phyloP scores from a whole-genome alignment of 495 filamentous ascomycete species.

The Aspergillus campestris region DNA sequence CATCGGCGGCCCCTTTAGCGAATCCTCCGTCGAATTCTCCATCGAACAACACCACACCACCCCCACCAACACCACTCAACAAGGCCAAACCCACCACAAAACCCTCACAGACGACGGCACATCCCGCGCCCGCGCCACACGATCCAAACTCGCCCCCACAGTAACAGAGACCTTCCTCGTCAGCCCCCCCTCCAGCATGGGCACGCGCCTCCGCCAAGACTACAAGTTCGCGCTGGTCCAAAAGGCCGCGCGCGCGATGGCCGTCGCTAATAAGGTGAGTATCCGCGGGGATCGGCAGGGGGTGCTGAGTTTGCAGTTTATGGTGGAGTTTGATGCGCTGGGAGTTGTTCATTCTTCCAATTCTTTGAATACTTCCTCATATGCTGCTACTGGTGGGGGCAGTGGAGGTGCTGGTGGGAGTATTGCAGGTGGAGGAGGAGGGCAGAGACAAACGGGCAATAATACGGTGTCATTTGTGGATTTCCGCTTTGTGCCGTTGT shows the following conservation, averaged over 20 bases:
- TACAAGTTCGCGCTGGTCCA: constrained; percentile 84
- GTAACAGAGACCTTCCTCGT: constrained; percentile 44
- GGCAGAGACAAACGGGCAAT: no score
- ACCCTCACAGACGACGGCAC: constrained; percentile 32
- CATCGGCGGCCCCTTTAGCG: constrained; percentile 66
- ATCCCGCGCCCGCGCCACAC: constrained; percentile 32
- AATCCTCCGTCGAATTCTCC: constrained; percentile 75
- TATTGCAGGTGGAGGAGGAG: constrained; percentile 5
- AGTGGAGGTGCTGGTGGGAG: no score
- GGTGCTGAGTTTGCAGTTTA: constrained; percentile 90
- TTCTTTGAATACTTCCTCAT: constrained; percentile 11
- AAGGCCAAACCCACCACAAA: constrained; percentile 18
- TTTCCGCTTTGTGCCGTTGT: constrained; percentile 66
- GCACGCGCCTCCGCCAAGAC: constrained; percentile 29
- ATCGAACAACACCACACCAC: constrained; percentile 48
- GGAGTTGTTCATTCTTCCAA: constrained; percentile 5
- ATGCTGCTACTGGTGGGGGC: constrained; percentile 9
- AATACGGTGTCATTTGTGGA: constrained; percentile 60
- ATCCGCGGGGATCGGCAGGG: constrained; percentile 79
- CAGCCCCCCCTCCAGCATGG: constrained; percentile 34
- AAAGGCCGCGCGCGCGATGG: constrained; percentile 79
- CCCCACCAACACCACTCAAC: constrained; percentile 2
- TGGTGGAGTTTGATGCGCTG: constrained; percentile 65
- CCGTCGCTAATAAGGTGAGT: constrained; percentile 82
- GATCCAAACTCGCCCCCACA: constrained; percentile 35